Evolutionary conservation across 306 rosid genomes (phyloP), one percentile per base, ranked within the genome.

Genomic region (Gastrolobium bilobum): DNA sequence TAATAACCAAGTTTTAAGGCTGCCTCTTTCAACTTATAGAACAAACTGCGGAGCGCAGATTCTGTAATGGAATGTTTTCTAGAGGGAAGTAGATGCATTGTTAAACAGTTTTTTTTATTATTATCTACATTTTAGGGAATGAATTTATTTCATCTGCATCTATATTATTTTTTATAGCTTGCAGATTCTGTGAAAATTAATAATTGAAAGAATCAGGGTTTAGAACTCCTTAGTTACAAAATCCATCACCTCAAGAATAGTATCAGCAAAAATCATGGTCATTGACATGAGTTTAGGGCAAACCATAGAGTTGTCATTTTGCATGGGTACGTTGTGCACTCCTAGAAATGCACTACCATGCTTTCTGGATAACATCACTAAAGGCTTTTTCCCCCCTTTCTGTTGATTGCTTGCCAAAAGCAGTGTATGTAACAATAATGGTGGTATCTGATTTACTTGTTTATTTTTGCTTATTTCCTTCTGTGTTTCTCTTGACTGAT

Each of bases 401-500:
- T 34, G n/a, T 61, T 61, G 53, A 26, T 62, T 42, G 60, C 61
- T 10, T 44, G 40, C 11, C 43, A 11, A 78, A 60, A 71, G 6
- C 40, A 31, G 38, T 63, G 43, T 60, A 59, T 79, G 67, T 7
- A 56, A n/a, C 10, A 7, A 43, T 33, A 38, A 29, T 40, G 15
- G 52, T 63, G 38, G 35, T 40, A 52, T 71, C 14, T 39, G 0
- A n/a, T 59, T 46, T 52, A 6, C 43, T 69, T 31, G 26, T 58
- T 26, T 48, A 64, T 30, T 53, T 81, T 54, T 63, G 11, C 83
- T 64, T 9, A 31, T 15, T 64, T 73, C 35, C 54, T 47, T 72
- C 31, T 79, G 8, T 62, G 54, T 76, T 68, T 77, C 48, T 59
- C 10, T 6, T 70, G 51, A 40, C 52, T 81, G 54, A 5, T 81